phyloP scores from a whole-genome alignment of 163 green algal genomes.

The Volvox carteri region DNA sequence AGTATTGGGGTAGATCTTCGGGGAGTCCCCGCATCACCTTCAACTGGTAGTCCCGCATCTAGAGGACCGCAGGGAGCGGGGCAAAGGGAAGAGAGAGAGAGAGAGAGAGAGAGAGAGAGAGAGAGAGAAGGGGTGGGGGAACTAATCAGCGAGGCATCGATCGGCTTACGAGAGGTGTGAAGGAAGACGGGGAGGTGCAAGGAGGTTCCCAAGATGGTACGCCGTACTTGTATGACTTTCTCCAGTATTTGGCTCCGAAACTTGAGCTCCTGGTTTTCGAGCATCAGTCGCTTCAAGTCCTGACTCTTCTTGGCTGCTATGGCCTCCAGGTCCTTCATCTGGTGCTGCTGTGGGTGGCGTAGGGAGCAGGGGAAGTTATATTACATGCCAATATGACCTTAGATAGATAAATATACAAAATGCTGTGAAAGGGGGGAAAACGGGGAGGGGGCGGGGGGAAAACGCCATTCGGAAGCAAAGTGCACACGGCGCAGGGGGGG shows the following conservation, averaged over 20 bases:
- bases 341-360: slow-evolving; percentile 16
- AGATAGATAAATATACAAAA: too few species aligned
- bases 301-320: slow-evolving; percentile 15
- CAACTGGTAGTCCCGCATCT: slow-evolving; percentile 42
- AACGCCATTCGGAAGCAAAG: too few species aligned
- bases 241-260: slow-evolving; percentile 8
- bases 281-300: slow-evolving; percentile 23
- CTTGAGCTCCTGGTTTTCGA: slow-evolving; percentile 22
- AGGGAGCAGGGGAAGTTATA: too few species aligned
- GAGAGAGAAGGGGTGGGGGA: too few species aligned
- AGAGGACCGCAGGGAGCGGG: too few species aligned
- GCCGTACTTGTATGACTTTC: slow-evolving; percentile 14
- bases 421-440: too few species aligned
- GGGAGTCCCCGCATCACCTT: neutral
- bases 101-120: too few species aligned
- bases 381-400: too few species aligned
- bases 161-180: neutral
- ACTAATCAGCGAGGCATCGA: too few species aligned
- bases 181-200: neutral
- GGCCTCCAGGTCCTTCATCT: slow-evolving; percentile 44
- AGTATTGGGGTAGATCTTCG: neutral
- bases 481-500: too few species aligned
- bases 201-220: neutral
- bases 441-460: too few species aligned
- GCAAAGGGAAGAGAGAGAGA: too few species aligned